Percentiles rank a stretch among this genome's conserved stretches.
Conservation (phyloP, 1,284 basidiomycete species). For the Laetiporus sulphureus region DNA sequence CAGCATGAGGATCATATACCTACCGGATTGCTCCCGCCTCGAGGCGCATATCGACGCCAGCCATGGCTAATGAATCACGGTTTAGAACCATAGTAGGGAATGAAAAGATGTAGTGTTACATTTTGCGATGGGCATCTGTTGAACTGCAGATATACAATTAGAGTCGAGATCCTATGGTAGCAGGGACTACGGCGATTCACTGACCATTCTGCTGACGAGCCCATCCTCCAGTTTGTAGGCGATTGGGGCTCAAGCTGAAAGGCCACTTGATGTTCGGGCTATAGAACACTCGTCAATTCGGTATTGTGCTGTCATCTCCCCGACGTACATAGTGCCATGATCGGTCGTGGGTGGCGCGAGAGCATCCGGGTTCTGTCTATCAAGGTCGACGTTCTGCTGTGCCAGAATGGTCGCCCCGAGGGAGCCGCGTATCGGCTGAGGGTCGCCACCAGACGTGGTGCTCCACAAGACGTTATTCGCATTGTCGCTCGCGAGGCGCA, state of each 20-base stretch:
- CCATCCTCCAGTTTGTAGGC: constrained; percentile 67
- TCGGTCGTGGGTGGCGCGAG: constrained; percentile 64
- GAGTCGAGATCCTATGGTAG: not conserved
- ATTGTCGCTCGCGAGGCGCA: constrained; percentile 41
- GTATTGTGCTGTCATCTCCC: constrained; percentile 16
- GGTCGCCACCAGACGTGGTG: constrained; percentile 6
- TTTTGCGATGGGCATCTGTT: constrained; percentile 54
- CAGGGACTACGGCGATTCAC: not conserved
- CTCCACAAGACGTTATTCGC: constrained; percentile 40
- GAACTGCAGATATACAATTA: constrained; percentile 30
- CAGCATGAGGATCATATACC: constrained; percentile 10
- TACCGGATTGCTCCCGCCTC: constrained; percentile 58
- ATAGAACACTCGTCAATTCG: not conserved
- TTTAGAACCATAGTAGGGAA: not conserved
- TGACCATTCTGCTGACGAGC: constrained; percentile 60
- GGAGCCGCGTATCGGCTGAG: constrained; percentile 31
- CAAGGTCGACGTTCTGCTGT: constrained; percentile 46
- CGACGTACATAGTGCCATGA: constrained; percentile 47
- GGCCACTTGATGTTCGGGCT: constrained; percentile 60
- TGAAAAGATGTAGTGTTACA: too few relatives aligned
- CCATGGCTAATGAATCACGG: constrained; percentile 37
- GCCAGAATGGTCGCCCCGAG: constrained; percentile 50
- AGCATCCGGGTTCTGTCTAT: constrained; percentile 53
- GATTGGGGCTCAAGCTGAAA: constrained; percentile 60
- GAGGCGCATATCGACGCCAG: constrained; percentile 65